phyloP scores from a whole-genome alignment of 768 basidiomycete genomes.

The Galerina sulciceps region DNA sequence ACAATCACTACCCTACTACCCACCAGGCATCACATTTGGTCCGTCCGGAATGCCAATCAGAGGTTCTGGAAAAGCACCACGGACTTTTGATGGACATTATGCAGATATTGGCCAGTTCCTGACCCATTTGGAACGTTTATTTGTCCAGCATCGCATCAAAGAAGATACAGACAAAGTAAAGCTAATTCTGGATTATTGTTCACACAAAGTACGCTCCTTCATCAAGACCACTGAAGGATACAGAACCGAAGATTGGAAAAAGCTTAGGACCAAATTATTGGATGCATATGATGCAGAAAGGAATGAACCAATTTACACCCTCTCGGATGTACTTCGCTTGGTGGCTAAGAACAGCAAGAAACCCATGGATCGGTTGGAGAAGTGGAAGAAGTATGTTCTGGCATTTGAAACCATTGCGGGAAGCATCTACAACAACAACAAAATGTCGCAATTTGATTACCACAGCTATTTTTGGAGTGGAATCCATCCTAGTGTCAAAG shows the following conservation, averaged over 20 bases:
- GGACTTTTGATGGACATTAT: not conserved
- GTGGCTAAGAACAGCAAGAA: not conserved
- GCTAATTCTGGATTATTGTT: not conserved
- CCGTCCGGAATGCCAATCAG: not conserved
- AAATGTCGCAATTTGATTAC: not conserved
- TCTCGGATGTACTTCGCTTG: not conserved
- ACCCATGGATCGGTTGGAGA: not conserved
- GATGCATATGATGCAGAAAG: conserved; percentile 12
- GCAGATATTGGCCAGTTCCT: not conserved
- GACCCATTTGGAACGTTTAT: not conserved
- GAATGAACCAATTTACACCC: not conserved
- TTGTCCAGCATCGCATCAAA: not conserved
- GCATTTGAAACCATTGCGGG: conserved; percentile 2
- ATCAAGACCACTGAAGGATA: not conserved
- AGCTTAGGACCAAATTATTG: not conserved
- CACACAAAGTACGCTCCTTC: not conserved
- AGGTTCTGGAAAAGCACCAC: conserved; percentile 2
- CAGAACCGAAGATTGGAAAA: not conserved
- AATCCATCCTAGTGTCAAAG: not conserved
- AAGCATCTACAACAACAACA: not conserved
- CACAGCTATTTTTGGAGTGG: conserved; percentile 13
- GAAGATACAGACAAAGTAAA: not conserved
- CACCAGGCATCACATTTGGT: too few relatives aligned
- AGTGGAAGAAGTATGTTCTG: conserved; percentile 14
- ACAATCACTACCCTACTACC: too few relatives aligned